Evolutionary conservation across 2,329 filamentous ascomycete genomes (phyloP), one percentile per base, ranked within the genome.

Genomic region (Microcyclospora pomicola): DNA sequence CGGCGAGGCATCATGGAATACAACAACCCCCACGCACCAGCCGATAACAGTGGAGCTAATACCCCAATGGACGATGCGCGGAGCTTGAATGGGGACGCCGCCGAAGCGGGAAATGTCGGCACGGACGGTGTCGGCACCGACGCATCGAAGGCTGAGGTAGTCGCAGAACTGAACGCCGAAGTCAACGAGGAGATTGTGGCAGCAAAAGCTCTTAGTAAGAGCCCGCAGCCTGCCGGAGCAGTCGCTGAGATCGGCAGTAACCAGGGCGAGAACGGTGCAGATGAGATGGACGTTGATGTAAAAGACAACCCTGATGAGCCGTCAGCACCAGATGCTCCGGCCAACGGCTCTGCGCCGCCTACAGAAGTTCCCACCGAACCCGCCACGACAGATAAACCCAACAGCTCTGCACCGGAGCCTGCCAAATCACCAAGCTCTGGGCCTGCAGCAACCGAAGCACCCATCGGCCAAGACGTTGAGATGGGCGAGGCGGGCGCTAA

Each of bases 1-100:
- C 59, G 69, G 43, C 64, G 72, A 35, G 73, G 78, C 42, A 75
- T 79, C 39, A 72, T 71, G 59, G 75, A 77, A 47, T 72, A 71
- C 51, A 64, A 68, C 37, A 77, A 78, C 44, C 62, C 73, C 2
- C 63, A 75, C 45, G 62, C 64, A n/a, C 63, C 62, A 11, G 47
- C 46, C 19, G 71, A 71, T 15, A 66, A 73, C 29, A 72, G 68
- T 46, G 70, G 65, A 19, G 56, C 67, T 53, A 35, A 71, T 64
- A 41, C 54, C 7, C 51, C 55, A 5, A 43, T 46, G 33, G 52
- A 54, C 11, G 54, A 54, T 35, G 41, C 48, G 15, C 46, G 49
- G 12, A 55, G 52, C 39, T 34, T 51, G 31, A 54, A 55, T 33
- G 52, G 52, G 10, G 51, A 55, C 38, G 49, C 43, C 6, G 44